Evolutionary conservation across 2,329 filamentous ascomycete genomes (phyloP).

Genomic region (Aspergillus chevalieri): DNA sequence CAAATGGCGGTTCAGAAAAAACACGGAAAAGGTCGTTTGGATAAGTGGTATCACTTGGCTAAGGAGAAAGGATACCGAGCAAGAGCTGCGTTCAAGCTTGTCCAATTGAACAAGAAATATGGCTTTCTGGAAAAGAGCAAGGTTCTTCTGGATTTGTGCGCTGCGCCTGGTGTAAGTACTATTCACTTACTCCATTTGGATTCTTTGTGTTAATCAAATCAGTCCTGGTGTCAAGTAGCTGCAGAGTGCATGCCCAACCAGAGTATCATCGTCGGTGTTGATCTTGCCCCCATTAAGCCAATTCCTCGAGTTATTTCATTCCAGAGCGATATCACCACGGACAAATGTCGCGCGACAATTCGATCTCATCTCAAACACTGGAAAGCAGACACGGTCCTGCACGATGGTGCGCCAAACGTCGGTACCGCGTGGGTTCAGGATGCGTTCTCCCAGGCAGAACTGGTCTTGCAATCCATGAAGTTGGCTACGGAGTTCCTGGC

Average conservation of each 20-base stretch:
- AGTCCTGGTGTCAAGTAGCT: slow-evolving; percentile 95
- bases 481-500: slow-evolving; percentile 87
- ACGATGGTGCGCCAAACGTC: slow-evolving; percentile 96
- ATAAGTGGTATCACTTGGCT: slow-evolving; percentile 98
- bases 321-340: slow-evolving; percentile 95
- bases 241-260: slow-evolving; percentile 88
- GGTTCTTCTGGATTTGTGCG: slow-evolving; percentile 94
- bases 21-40: slow-evolving; percentile 94
- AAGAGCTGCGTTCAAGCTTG: slow-evolving; percentile 93
- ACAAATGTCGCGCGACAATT: slow-evolving; percentile 88
- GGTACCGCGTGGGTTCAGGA: slow-evolving; percentile 98
- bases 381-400: slow-evolving; percentile 92
- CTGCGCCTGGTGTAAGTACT: slow-evolving; percentile 73
- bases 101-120: slow-evolving; percentile 99
- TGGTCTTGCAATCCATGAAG: slow-evolving; percentile 85
- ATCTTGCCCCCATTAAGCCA: slow-evolving; percentile 89
- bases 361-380: slow-evolving; percentile 85
- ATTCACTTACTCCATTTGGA: neutral
- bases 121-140: slow-evolving; percentile 95
- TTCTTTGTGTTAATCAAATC: slow-evolving; percentile 14
- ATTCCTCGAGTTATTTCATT: slow-evolving; percentile 93
- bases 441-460: slow-evolving; percentile 93
- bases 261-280: slow-evolving; percentile 88
- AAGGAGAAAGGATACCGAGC: slow-evolving; percentile 98
- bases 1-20: slow-evolving; percentile 96